phyloP scores from a whole-genome alignment of 768 basidiomycete species.

The Mycena vitilis region DNA sequence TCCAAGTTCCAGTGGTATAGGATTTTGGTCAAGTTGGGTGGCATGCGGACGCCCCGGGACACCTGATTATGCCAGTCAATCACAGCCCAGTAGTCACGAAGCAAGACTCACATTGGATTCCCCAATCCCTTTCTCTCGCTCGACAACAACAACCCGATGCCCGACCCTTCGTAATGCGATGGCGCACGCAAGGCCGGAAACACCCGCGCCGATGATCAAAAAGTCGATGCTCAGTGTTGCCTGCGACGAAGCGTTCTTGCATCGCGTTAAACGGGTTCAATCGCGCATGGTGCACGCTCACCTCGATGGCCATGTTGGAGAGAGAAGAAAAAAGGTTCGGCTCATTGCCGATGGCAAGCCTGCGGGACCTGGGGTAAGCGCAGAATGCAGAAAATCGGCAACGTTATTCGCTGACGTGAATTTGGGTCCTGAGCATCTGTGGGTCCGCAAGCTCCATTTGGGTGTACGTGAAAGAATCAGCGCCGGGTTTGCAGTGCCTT shows the following conservation, averaged over 20 bases:
- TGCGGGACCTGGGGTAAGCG: background rate
- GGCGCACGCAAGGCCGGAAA: slow-evolving; percentile 67
- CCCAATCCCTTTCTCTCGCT: slow-evolving; percentile 43
- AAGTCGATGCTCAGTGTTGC: slow-evolving; percentile 46
- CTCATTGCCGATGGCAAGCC: slow-evolving; percentile 10
- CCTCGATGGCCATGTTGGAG: slow-evolving; percentile 22
- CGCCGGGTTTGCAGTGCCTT: background rate
- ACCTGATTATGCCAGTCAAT: slow-evolving; percentile 27
- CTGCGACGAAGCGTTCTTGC: slow-evolving; percentile 31
- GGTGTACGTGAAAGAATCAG: background rate
- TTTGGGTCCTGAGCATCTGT: background rate
- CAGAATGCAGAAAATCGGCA: background rate
- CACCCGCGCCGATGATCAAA: slow-evolving; percentile 54
- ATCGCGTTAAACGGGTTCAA: background rate
- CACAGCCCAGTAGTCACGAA: background rate
- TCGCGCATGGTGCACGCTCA: background rate
- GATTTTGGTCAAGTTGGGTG: slow-evolving; percentile 69
- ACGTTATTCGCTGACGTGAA: slow-evolving; percentile 9
- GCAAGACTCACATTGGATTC: slow-evolving; percentile 25
- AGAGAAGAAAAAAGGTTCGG: background rate
- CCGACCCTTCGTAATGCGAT: slow-evolving; percentile 64
- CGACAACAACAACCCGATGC: slow-evolving; percentile 66
- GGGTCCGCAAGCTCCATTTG: background rate
- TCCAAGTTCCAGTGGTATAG: slow-evolving; percentile 66
- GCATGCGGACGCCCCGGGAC: slow-evolving; percentile 45